Base-by-base conservation (phyloP, 2,329 filamentous ascomycete genomes). In the Tolypocladium paradoxum region DNA sequence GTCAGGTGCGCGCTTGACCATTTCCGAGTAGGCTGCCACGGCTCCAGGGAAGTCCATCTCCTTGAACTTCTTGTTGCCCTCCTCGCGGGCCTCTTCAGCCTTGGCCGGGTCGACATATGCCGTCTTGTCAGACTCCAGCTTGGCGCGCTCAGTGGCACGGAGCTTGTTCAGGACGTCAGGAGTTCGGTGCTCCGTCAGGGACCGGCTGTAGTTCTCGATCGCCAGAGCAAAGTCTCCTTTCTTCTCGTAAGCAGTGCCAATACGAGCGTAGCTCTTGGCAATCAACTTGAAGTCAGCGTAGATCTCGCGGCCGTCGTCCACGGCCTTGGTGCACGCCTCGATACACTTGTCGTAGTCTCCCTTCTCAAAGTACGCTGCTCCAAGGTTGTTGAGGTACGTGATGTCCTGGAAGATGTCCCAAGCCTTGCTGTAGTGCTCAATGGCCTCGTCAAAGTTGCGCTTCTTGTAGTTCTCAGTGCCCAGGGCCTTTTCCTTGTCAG, bases 381-480 rank as follows among this genome's bases (percentile, higher is more conserved):
- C 90, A 34, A 95, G 80, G 73, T 99, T 99, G 76, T 95, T 99
- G 55, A 97, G 79, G 73, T 99, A 99, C 18, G 92, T 93, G 65
- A 99, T 95, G 65, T 99, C 93, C 78, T 96, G 93, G 81, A 89
- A 79, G 38, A 88, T 72, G 55, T 96, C 91, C 93, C 93, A 99
- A 0, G 93, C 93, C 70, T 95, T 95, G 68, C 71, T 81, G 77
- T 99, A 99, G 75, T 99, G 90, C 66, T 85, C 83, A 64, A 99
- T 96, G 50, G 93, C 93, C 65, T 87, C 84, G 64, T 97, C 93
- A 61, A 99, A 96, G 67, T 96, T 85, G 61, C 90, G 86, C 82
- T 97, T 97, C 85, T 99, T 99, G 80, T 99, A 99, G 70, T 86
- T 85, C 62, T 93, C 90, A 16, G 92, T 99, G 54, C 93, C 93